phyloP scores from a whole-genome alignment of 2,329 filamentous ascomycete species.

The Fusarium aywerte region DNA sequence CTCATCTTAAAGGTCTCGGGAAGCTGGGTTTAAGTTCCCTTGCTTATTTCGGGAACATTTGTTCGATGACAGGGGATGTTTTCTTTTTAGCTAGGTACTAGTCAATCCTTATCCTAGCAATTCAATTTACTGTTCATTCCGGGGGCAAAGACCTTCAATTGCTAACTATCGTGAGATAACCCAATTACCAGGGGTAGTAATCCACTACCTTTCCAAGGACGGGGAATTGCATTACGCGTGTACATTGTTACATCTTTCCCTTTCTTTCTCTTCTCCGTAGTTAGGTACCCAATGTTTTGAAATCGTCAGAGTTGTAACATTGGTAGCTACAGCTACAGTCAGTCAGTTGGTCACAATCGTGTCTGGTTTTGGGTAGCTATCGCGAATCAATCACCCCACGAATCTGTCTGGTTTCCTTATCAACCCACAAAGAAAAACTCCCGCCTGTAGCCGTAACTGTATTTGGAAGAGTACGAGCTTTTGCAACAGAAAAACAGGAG shows the following conservation, averaged over 20 bases:
- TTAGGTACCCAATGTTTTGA: not conserved
- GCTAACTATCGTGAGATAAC: slow-evolving; percentile 21
- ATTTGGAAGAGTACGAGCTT: slow-evolving; percentile 1
- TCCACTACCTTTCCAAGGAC: slow-evolving; percentile 30
- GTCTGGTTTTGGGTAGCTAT: slow-evolving; percentile 1
- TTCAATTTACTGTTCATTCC: slow-evolving; percentile 29
- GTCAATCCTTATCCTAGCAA: slow-evolving; percentile 13
- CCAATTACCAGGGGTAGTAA: not conserved
- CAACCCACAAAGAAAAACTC: slow-evolving; percentile 25
- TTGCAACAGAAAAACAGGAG: not conserved
- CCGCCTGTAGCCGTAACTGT: slow-evolving; percentile 34
- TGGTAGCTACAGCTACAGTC: not conserved
- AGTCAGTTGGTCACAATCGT: not conserved
- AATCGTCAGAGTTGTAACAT: not conserved
- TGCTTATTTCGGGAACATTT: slow-evolving; percentile 38
- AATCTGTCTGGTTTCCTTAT: slow-evolving; percentile 18
- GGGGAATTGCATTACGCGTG: slow-evolving; percentile 33
- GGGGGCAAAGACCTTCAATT: slow-evolving; percentile 8
- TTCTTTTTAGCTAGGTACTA: too few relatives aligned
- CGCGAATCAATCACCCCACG: slow-evolving; percentile 21
- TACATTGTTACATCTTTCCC: slow-evolving; percentile 14
- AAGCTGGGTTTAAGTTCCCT: slow-evolving; percentile 19
- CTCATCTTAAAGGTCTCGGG: slow-evolving; percentile 10
- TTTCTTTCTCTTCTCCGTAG: slow-evolving; percentile 10
- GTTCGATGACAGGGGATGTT: not conserved